Conservation (phyloP, 306 rosid species). For the Delonix regia region DNA sequence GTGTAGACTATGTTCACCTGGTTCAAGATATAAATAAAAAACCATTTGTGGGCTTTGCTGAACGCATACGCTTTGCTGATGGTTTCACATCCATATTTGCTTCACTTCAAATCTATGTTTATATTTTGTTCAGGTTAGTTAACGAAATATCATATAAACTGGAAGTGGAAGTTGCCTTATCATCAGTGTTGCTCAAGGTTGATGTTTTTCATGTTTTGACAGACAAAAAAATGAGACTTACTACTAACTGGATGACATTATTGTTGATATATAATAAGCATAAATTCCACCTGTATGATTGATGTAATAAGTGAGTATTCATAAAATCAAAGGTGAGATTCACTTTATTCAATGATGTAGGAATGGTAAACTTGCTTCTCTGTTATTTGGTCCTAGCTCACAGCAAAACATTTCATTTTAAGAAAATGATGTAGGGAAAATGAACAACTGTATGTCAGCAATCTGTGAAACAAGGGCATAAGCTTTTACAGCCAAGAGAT, state of each 20-base stretch:
- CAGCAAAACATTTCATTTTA: background rate
- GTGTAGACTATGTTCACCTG: background rate
- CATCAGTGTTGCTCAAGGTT: background rate
- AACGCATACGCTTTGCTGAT: background rate
- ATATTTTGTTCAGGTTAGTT: background rate
- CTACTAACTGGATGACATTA: background rate
- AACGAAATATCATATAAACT: background rate
- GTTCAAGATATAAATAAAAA: background rate
- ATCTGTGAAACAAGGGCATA: background rate
- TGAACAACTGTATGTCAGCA: background rate
- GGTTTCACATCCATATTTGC: background rate
- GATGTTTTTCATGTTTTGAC: background rate
- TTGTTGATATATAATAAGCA: background rate
- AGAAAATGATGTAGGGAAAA: background rate
- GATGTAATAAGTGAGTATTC: background rate
- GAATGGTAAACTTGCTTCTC: background rate
- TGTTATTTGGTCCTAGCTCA: background rate
- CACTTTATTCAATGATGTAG: background rate
- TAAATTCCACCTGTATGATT: background rate
- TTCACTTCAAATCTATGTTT: background rate
- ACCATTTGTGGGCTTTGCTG: background rate
- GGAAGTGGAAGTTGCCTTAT: background rate
- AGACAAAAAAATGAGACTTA: background rate
- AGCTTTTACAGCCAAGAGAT: background rate
- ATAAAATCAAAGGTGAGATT: background rate